These are phyloP conservation scores for Ambrosia artemisiifolia DNA, from an alignment of 129 eudicot genomes.

Conservation along the genomic window DNA sequence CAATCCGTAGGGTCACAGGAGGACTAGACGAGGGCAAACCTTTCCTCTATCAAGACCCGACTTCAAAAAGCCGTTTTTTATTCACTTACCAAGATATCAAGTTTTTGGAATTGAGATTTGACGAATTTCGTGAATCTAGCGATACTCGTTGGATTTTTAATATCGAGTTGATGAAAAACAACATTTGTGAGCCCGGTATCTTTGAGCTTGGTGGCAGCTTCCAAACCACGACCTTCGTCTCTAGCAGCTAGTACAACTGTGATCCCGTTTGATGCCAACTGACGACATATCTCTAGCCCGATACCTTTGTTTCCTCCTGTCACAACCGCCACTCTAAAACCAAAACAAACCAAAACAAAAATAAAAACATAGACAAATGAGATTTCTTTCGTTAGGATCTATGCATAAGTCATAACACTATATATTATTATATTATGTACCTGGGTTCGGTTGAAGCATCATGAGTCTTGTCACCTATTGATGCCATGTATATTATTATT, in stretches of 20 bases:
- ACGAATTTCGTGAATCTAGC: conserved; percentile 11
- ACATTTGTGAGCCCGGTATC: conserved; percentile 14
- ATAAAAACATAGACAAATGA: not conserved
- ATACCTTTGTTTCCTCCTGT: conserved; percentile 38
- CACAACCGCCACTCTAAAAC: conserved; percentile 29
- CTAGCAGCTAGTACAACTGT: conserved; percentile 25
- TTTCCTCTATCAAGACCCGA: too few relatives aligned
- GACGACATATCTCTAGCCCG: conserved; percentile 28
- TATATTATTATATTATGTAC: too few relatives aligned
- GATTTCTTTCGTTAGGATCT: not conserved
- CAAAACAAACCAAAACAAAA: conserved; percentile 5
- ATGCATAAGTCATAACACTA: too few relatives aligned
- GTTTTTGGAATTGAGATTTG: conserved; percentile 18
- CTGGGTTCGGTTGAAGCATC: too few relatives aligned
- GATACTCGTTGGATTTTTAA: conserved; percentile 27
- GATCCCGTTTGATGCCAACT: conserved; percentile 18
- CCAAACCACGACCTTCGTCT: conserved; percentile 8
- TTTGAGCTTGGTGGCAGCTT: conserved; percentile 17
- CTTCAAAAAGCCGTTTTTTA: not conserved
- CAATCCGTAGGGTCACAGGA: too few relatives aligned
- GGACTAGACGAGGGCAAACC: too few relatives aligned
- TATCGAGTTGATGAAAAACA: conserved; percentile 34
- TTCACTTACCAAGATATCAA: conserved; percentile 29
- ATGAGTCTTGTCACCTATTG: too few relatives aligned
- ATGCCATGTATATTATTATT: too few relatives aligned